Percentiles rank a stretch among this genome's conserved stretches.
Evolutionary conservation across 2,329 filamentous ascomycete genomes (phyloP).

Genomic region (Ceratocystiopsis minuta): DNA sequence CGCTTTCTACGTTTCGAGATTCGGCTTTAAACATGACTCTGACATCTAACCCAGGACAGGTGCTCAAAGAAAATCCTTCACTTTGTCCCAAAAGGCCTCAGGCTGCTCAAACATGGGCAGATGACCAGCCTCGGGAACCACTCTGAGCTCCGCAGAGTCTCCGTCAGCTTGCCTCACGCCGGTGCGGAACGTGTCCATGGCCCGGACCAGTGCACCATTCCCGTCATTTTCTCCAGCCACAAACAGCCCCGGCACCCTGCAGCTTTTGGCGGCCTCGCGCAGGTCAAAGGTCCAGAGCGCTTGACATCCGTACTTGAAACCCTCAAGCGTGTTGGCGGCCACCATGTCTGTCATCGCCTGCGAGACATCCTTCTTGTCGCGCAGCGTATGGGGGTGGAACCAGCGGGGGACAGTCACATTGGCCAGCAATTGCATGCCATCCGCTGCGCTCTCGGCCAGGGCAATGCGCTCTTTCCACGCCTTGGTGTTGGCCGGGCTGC

Average conservation of each 20-base stretch:
- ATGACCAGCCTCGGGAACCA: constrained; percentile 57
- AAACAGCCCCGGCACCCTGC: constrained; percentile 43
- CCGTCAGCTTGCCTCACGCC: constrained; percentile 35
- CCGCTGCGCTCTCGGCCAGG: constrained; percentile 37
- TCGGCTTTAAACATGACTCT: no score
- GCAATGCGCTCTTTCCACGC: constrained; percentile 65
- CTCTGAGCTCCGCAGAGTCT: constrained; percentile 28
- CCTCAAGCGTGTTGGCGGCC: constrained; percentile 46
- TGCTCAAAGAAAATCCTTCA: constrained; percentile 9
- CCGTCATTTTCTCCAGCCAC: constrained; percentile 59
- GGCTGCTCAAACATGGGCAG: constrained; percentile 65
- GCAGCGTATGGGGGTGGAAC: constrained; percentile 46
- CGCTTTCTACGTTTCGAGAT: no score
- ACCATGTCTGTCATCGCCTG: constrained; percentile 51
- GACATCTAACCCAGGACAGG: no score
- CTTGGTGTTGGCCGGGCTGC: constrained; percentile 54
- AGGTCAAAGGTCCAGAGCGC: constrained; percentile 59
- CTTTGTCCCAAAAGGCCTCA: constrained; percentile 26
- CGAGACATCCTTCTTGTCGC: constrained; percentile 26
- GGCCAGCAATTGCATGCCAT: constrained; percentile 46
- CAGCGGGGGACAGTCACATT: constrained; percentile 55
- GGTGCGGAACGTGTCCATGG: constrained; percentile 57
- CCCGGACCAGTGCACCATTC: constrained; percentile 50
- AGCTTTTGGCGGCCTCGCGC: constrained; percentile 32
- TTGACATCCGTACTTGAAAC: constrained; percentile 49